phyloP scores from a whole-genome alignment of 371 early-diverging fungal species.

The Thermomucor indicae-seudaticae region DNA sequence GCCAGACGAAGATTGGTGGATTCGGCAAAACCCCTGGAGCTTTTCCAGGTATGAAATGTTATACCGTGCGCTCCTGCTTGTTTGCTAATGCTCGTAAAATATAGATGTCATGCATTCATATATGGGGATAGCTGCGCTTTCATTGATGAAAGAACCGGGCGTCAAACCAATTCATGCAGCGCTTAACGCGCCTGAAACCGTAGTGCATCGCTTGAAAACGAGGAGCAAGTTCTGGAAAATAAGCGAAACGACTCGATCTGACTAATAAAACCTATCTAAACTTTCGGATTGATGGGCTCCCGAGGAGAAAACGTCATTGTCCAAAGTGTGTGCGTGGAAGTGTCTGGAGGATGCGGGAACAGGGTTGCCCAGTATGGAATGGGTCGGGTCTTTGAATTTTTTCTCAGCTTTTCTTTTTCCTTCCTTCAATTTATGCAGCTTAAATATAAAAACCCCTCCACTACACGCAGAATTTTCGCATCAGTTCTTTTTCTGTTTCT shows the following conservation, averaged over 20 bases:
- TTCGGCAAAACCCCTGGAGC: constrained; percentile 70
- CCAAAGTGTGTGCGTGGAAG: neutral
- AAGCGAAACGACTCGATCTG: neutral
- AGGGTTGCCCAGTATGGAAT: neutral
- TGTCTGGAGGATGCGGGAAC: neutral
- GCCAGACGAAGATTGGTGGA: constrained; percentile 71
- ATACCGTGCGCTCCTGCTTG: too few species aligned
- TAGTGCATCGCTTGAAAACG: constrained; percentile 19
- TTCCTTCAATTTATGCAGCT: constrained; percentile 5
- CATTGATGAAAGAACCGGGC: constrained; percentile 57
- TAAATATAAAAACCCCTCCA: neutral
- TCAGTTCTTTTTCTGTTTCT: constrained; percentile 5
- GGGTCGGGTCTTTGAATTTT: neutral
- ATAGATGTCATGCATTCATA: constrained; percentile 85
- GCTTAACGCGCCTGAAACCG: constrained; percentile 51
- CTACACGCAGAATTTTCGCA: constrained; percentile 1
- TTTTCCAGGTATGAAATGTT: constrained; percentile 53
- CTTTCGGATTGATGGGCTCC: neutral
- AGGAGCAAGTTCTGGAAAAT: neutral
- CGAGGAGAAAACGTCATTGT: neutral
- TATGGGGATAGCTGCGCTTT: constrained; percentile 79
- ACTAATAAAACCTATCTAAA: too few species aligned
- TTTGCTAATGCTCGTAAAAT: too few species aligned
- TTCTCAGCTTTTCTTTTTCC: constrained; percentile 1
- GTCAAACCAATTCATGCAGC: constrained; percentile 46